Evolutionary conservation across 176 grass and related monocot species (phyloP), one percentile per base, ranked within the genome.

Genomic region (Ensete ventricosum): DNA sequence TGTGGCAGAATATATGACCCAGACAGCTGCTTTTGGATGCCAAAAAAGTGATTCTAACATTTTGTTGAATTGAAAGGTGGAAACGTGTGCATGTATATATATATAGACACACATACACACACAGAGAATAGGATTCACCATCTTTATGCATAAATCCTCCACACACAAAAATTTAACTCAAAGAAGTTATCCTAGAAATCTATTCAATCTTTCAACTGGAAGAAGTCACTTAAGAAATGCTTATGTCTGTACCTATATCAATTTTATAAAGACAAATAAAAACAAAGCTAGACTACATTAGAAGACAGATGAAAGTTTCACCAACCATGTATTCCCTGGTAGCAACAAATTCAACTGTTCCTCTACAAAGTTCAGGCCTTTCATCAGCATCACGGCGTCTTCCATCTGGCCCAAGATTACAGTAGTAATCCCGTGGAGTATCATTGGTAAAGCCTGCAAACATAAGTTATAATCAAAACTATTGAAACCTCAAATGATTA

Each of bases 241-340:
- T 21, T n/a, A 5, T 21, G 57, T 19, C 17, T 60, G 57, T 60
- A 60, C 3, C 57, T 60, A 8, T 60, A 60, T 60, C 57, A 60
- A 57, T 4, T 57, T 14, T 57, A 16, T 19, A 16, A 57, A 57
- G 55, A 16, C 16, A 57, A 67, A 12, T 29, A 67, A 13, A 67
- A 67, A 67, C 64, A 67, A 67, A 48, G 1, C 3, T 16, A 13
- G 11, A 34, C 3, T 14, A 43, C 11, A 68, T 65, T 27, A 43
- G 7, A 14, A 68, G 24, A 21, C 3, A 10, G 50, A 19, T n/a
- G 1, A 73, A 74, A 55, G 12, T 55, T 27, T 20, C 4, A 74
- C 88, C 79, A 54, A 96, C 93, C 96, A 99, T 88, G 75, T 95
- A 99, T 81, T 99, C 96, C 85, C 91, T 94, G 57, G 88, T 91